Evolutionary conservation across 1,284 basidiomycete genomes (phyloP).

Genomic region (Pseudozyma thailandica): DNA sequence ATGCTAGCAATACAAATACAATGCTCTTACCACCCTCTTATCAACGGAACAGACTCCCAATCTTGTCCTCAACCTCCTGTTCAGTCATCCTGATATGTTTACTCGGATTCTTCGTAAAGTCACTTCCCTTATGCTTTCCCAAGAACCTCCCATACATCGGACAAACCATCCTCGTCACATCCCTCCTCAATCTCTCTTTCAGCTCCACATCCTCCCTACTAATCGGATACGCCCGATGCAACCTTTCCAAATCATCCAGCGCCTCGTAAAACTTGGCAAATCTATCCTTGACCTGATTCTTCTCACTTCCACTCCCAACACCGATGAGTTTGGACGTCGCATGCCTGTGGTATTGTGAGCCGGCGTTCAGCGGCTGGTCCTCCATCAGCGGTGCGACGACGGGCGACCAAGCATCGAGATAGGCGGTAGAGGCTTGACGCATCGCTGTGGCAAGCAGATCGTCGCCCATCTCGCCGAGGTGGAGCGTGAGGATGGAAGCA

Average conservation of each 20-base stretch:
- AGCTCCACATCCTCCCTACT: constrained; percentile 55
- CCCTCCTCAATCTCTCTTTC: constrained; percentile 42
- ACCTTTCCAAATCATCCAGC: constrained; percentile 56
- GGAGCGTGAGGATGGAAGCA: constrained; percentile 33
- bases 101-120: constrained; percentile 60
- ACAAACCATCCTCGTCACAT: constrained; percentile 52
- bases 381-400: constrained; percentile 62
- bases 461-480: constrained; percentile 53
- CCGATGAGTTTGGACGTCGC: constrained; percentile 54
- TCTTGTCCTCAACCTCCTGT: constrained; percentile 54
- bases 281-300: constrained; percentile 61
- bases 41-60: constrained; percentile 49
- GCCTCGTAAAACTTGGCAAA: constrained; percentile 63
- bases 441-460: constrained; percentile 52
- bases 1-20: constrained; percentile 21
- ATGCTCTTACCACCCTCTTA: no score
- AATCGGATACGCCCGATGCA: constrained; percentile 62
- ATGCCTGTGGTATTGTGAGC: constrained; percentile 42
- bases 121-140: constrained; percentile 47
- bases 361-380: constrained; percentile 37
- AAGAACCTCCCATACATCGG: constrained; percentile 59
- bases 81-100: constrained; percentile 61
- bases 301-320: constrained; percentile 54
- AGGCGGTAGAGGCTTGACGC: constrained; percentile 53
- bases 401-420: constrained; percentile 62